These are phyloP conservation scores for Monosporascus sp. DNA, from an alignment of 2,329 filamentous ascomycete species.

Conservation along the genomic window DNA sequence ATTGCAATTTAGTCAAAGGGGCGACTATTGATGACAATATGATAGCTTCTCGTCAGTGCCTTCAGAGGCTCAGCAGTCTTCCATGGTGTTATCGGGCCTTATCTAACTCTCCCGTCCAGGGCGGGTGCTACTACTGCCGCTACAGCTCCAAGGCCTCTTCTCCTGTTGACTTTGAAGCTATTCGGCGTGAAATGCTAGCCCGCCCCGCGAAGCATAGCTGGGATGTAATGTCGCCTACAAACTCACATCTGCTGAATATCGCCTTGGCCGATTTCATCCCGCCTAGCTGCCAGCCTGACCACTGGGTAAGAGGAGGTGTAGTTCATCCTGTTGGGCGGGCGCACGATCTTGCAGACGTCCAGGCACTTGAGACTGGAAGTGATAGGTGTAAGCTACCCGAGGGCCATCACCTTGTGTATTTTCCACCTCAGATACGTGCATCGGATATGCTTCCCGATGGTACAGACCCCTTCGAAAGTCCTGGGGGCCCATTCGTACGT, in stretches of 20 bases:
- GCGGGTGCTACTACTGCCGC: slow-evolving; percentile 2
- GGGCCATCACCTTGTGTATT: slow-evolving; percentile 83
- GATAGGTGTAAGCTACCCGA: slow-evolving; percentile 43
- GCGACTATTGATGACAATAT: slow-evolving; percentile 3
- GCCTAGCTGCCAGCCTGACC: slow-evolving; percentile 19
- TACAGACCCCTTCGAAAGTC: slow-evolving; percentile 74
- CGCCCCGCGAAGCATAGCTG: slow-evolving; percentile 17
- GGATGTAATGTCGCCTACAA: slow-evolving; percentile 47
- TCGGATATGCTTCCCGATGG: slow-evolving; percentile 70
- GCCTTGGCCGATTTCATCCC: slow-evolving; percentile 54
- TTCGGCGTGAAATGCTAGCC: slow-evolving; percentile 19
- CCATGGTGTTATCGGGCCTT: neutral
- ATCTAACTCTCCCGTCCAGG: neutral
- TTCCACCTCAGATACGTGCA: slow-evolving; percentile 63
- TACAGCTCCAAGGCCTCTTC: slow-evolving; percentile 4
- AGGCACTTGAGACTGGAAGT: neutral
- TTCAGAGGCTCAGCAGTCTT: slow-evolving; percentile 4
- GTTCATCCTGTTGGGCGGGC: neutral
- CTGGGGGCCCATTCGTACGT: slow-evolving; percentile 64
- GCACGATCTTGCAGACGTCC: neutral
- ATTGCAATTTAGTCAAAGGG: neutral
- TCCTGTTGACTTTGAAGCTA: slow-evolving; percentile 11
- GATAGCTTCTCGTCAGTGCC: slow-evolving; percentile 2
- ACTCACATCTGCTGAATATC: slow-evolving; percentile 59
- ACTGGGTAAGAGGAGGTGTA: slow-evolving; percentile 11